Evolutionary conservation across 257 asterid species (phyloP), one percentile per base, ranked within the genome.

Genomic region (Penstemon newberryi): DNA sequence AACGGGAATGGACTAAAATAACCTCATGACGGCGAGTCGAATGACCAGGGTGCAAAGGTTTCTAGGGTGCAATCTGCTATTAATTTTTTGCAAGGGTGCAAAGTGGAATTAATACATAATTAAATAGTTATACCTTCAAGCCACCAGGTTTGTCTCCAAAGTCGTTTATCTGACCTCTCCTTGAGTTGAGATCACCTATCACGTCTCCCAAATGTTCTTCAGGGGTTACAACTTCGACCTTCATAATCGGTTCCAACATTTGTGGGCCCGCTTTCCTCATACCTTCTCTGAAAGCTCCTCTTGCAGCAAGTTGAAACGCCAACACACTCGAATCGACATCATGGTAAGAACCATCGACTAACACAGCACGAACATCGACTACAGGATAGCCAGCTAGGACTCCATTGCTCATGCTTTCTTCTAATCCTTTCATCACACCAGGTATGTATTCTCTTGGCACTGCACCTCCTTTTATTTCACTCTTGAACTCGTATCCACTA

Each of bases 71-170:
- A 25, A 25, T 25, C 33, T 25, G 33, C 33, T 25, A 1, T 25
- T 25, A 25, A 25, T 25, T 25, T 25, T 25, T 25, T 25, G 1
- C 33, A 25, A 25, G 33, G 33, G 33, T 25, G 33, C 33, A 25
- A 25, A 25, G 33, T 25, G 33, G 33, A 25, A 25, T 25, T 25
- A 25, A 25, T 25, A 25, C 33, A 25, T 25, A 25, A 25, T 25
- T 25, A 25, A 25, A 25, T 25, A 25, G 33, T 25, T 60, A 7
- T 86, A 90, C 99, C 97, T 94, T 91, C 66, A 94, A 88, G 76
- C 97, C 97, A 69, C 97, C 97, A n/a, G 99, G 97, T 75, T 94
- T 94, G 78, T 94, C 97, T 50, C 97, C 96, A 49, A 94, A 91
- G 80, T 77, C 84, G 80, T 89, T 87, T 73, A 91, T 91, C 75